Conservation (phyloP, 2,329 filamentous ascomycete species). For the Trichoderma breve region DNA sequence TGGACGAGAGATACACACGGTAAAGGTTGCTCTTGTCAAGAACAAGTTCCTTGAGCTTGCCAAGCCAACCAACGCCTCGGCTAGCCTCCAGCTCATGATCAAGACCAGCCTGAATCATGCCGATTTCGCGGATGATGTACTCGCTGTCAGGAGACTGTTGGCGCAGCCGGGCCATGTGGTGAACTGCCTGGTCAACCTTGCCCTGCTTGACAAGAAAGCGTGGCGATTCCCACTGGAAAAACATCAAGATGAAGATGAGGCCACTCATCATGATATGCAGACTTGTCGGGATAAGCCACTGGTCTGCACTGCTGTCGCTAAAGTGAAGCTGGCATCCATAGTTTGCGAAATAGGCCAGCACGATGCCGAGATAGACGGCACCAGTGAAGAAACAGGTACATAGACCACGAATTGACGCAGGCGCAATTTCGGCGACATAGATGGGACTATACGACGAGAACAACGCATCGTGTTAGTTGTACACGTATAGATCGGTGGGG, state of each 20-base stretch:
- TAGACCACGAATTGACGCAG: conserved; percentile 66
- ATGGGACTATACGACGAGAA: conserved; percentile 47
- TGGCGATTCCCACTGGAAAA: conserved; percentile 68
- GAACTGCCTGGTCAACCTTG: conserved; percentile 56
- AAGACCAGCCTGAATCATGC: conserved; percentile 62
- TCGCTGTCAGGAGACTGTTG: conserved; percentile 57
- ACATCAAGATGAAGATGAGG: conserved; percentile 67
- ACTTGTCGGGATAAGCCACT: conserved; percentile 67
- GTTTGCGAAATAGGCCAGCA: conserved; percentile 75
- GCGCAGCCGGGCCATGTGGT: conserved; percentile 57
- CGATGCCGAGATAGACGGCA: conserved; percentile 71
- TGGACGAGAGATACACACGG: conserved; percentile 65
- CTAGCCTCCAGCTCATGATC: conserved; percentile 71
- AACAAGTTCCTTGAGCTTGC: conserved; percentile 67
- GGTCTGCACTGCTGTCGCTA: conserved; percentile 43
- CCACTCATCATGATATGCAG: conserved; percentile 76
- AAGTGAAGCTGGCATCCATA: conserved; percentile 57
- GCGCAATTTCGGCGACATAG: conserved; percentile 71
- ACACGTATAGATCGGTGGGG: neutral
- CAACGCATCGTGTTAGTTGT: neutral
- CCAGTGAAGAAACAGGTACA: conserved; percentile 60
- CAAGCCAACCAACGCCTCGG: conserved; percentile 61
- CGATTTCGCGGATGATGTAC: conserved; percentile 61
- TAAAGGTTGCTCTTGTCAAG: conserved; percentile 67
- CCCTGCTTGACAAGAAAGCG: conserved; percentile 67